Conservation (phyloP, 192 early-diverging fungal species). For the Backusella tarrabulga region DNA sequence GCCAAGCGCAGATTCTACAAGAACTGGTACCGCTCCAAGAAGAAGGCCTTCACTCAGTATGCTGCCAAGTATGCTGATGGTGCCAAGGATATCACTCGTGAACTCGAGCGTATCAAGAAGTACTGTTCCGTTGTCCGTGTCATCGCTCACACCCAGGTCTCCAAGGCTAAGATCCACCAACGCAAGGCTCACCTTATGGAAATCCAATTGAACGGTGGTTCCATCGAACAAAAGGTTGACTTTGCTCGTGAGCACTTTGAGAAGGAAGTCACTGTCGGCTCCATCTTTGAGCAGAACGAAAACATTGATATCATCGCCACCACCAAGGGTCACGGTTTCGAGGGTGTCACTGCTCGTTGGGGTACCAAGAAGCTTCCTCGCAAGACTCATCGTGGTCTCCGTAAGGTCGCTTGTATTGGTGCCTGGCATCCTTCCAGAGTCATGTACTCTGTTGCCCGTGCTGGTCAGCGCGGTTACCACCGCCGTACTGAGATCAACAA, state of each 20-base stretch:
- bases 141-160: slow-evolving; percentile 97
- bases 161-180: slow-evolving; percentile 93
- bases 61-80: slow-evolving; percentile 94
- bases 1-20: no score
- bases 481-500: no score
- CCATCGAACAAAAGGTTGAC: slow-evolving; percentile 94
- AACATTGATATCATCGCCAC: slow-evolving; percentile 98
- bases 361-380: slow-evolving; percentile 99
- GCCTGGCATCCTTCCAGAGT: no score
- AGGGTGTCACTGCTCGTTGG: slow-evolving; percentile 99
- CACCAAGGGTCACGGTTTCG: slow-evolving; percentile 99
- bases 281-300: slow-evolving; percentile 99
- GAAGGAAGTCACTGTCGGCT: no score
- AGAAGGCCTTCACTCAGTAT: no score
- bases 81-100: slow-evolving; percentile 85
- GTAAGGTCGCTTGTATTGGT: slow-evolving; percentile 99
- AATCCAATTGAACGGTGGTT: slow-evolving; percentile 99
- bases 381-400: slow-evolving; percentile 99
- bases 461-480: no score
- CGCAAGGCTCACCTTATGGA: slow-evolving; percentile 99
- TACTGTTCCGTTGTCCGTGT: slow-evolving; percentile 98
- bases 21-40: no score
- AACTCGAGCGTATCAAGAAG: slow-evolving; percentile 99
- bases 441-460: no score
- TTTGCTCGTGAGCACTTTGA: slow-evolving; percentile 98